Percentiles rank a stretch among this genome's conserved stretches.
phyloP scores from a whole-genome alignment of 805 yeast species.

The Ogataea nitratoaversa region DNA sequence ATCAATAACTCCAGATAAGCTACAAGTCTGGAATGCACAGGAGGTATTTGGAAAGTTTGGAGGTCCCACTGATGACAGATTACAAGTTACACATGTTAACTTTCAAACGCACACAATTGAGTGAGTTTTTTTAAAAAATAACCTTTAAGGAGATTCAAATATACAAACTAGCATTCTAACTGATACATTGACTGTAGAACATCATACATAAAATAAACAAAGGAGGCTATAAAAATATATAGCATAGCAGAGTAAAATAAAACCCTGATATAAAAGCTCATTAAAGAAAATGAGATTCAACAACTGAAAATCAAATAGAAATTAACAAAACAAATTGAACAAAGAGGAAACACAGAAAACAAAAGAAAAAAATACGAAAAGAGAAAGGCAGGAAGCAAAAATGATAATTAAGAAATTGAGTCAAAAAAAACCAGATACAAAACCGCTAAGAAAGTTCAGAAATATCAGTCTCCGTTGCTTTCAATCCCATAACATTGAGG shows the following conservation, averaged over 20 bases:
- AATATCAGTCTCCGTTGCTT: conserved; percentile 86
- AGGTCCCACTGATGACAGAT: too few species aligned
- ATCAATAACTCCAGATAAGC: too few species aligned
- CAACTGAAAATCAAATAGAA: background rate
- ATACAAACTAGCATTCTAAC: background rate
- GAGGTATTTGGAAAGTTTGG: too few species aligned
- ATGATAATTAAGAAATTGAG: background rate
- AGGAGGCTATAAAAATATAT: background rate
- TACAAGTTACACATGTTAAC: too few species aligned
- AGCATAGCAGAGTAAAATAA: too few species aligned
- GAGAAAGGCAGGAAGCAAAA: background rate
- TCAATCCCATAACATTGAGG: conserved; percentile 93
- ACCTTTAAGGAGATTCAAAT: background rate
- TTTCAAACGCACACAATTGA: too few species aligned
- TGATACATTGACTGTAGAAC: background rate
- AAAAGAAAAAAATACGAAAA: background rate
- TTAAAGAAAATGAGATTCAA: too few species aligned
- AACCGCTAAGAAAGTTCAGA: conserved; percentile 53
- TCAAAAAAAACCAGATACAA: background rate
- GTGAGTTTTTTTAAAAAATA: background rate
- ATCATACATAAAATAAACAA: background rate
- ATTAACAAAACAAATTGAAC: background rate
- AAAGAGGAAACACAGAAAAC: background rate
- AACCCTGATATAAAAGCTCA: too few species aligned
- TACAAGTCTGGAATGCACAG: too few species aligned